phyloP scores from a whole-genome alignment of 108 stramenopile species.

The Nannochloropsis gaditana region DNA sequence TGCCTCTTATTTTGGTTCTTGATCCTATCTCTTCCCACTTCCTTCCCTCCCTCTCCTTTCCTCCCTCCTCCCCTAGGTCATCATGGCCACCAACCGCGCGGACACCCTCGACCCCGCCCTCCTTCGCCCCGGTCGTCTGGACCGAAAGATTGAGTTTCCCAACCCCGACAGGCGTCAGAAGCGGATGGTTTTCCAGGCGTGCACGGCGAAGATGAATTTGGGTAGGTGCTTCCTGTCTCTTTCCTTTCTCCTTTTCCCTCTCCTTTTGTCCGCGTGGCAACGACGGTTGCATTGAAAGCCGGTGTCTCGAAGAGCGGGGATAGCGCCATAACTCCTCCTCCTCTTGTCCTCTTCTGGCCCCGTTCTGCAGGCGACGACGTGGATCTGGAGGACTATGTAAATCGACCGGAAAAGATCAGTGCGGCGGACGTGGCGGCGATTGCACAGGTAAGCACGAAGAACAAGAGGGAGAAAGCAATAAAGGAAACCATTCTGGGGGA shows the following conservation, averaged over 20 bases:
- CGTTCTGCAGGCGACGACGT: constrained; percentile 55
- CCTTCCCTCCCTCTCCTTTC: background rate
- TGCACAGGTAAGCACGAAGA: constrained; percentile 52
- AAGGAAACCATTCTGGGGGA: background rate
- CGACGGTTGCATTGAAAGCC: background rate
- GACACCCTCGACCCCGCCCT: constrained; percentile 98
- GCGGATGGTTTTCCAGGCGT: constrained; percentile 98
- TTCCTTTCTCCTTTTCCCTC: background rate
- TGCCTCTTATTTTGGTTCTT: background rate
- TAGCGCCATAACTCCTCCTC: background rate
- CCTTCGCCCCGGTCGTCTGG: constrained; percentile 93
- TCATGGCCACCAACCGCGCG: constrained; percentile 98
- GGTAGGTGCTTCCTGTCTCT: constrained; percentile 30
- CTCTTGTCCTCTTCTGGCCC: background rate
- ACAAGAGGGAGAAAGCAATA: background rate
- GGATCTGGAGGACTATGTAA: constrained; percentile 97
- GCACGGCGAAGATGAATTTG: constrained; percentile 95
- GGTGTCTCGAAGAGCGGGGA: background rate
- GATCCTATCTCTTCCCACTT: background rate
- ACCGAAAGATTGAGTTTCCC: constrained; percentile 99
- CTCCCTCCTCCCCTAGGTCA: constrained; percentile 58
- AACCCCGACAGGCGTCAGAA: constrained; percentile 97
- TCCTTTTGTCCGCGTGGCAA: background rate
- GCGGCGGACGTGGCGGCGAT: constrained; percentile 92
- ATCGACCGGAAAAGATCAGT: constrained; percentile 91